Conservation (phyloP, 75 land plant genomes). For the Pseudotsuga menziesii region DNA sequence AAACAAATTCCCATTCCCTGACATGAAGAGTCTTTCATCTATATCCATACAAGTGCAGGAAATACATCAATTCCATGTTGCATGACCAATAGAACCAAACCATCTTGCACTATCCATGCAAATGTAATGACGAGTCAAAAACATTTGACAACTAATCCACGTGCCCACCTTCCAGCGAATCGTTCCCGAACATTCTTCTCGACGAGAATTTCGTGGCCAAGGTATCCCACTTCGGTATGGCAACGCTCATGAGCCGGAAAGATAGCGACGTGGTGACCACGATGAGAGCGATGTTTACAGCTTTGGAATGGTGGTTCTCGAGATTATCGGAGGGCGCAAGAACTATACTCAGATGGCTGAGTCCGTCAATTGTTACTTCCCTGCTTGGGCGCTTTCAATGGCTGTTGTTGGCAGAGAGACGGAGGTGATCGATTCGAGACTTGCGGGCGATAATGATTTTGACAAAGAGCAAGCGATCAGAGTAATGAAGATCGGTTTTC, state of each 20-base stretch:
- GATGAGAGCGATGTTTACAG: constrained; percentile 35
- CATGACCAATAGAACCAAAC: too few species aligned
- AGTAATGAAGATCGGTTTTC: constrained; percentile 16
- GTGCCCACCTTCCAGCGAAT: too few species aligned
- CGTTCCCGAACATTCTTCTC: constrained; percentile 40
- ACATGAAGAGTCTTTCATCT: too few species aligned
- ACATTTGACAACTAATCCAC: too few species aligned
- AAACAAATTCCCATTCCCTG: too few species aligned
- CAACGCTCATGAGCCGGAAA: constrained; percentile 28
- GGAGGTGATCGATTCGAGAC: constrained; percentile 9
- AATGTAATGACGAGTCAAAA: too few species aligned
- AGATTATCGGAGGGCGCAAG: constrained; percentile 15
- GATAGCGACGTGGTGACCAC: constrained; percentile 42
- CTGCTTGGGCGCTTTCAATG: constrained; percentile 4
- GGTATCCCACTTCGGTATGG: constrained; percentile 45
- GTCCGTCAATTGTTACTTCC: neutral
- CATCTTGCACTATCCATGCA: too few species aligned
- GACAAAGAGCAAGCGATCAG: neutral
- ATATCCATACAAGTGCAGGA: too few species aligned
- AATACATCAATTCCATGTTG: too few species aligned
- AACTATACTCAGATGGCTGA: neutral
- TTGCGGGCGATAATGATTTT: neutral
- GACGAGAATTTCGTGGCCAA: constrained; percentile 37
- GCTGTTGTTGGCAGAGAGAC: neutral
- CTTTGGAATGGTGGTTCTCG: constrained; percentile 29